Evolutionary conservation across 73 alveolate species (phyloP), one percentile per base, ranked within the genome.

Genomic region (Halteria grandinella): DNA sequence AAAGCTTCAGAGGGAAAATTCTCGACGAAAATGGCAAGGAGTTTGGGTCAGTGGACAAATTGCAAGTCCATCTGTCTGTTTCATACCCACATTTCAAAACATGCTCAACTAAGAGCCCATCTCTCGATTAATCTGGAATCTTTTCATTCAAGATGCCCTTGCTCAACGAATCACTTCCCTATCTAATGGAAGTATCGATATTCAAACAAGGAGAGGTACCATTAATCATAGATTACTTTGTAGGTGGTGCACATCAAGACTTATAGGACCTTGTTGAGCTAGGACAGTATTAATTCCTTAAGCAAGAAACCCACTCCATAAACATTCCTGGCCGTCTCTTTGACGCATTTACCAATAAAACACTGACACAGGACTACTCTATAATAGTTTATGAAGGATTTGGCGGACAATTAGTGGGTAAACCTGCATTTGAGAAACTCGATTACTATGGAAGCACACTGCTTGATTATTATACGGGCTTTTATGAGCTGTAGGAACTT

Each of bases 271-370:
- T 5, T 7, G 71, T 37, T 20, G 85, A 73, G 31, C 33, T 73
- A 39, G 85, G 85, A 27, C 29, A 51, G 5, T 66, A 66, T 47
- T 54, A 63, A 17, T 66, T 66, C 52, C 47, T 45, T 25, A 66
- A 23, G 12, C 7, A 25, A 1, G 66, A 41, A 21, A 47, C 43
- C 23, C 32, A 47, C 23, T 3, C 3, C 11, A 52, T 45, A 18
- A 66, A 66, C 45, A 57, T 66, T 23, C 43, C 69, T 5, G 80
- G 80, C 8, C 39, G 80, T 29, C n/a, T 66, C 17, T 66, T n/a
- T 47, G 80, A 66, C 15, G 80, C 80, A 41, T 66, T 66, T 28
- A 66, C 47, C 23, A 66, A 66, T 66, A 66, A 44, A 43, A 66
- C 80, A 12, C 45, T 66, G 54, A 7, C 50, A n/a, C 53, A 41